Evolutionary conservation across 2,329 filamentous ascomycete species (phyloP), one percentile per base, ranked within the genome.

Genomic region (Botrytis medusae): DNA sequence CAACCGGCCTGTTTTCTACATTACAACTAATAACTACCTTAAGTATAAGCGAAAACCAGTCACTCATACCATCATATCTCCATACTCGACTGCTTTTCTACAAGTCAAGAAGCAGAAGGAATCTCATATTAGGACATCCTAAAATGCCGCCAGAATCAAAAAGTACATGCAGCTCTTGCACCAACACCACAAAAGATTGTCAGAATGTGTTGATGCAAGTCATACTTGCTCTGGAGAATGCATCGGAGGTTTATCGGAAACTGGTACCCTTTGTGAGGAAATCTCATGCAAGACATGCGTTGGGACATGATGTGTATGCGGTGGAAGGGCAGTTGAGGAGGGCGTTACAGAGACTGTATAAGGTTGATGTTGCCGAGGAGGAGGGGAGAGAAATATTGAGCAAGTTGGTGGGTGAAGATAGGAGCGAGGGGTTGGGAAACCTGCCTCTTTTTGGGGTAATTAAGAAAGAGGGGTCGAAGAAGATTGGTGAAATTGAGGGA

Each of bases 131-230:
- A 12, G 32, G 1, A 46, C 6, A 1, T 10, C n/a, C 62, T 20
- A 48, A 65, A 2, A 71, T 71, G 69, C 69, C 69, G 40, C 69
- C 69, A 71, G 32, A 61, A 42, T 34, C 22, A 14, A 25, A 20
- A 44, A 68, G 34, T 46, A 37, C n/a, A 16, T 71, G 69, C 60
- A 22, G 4, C 10, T 54, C 69, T 29, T 71, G 69, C 40, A 37
- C 5, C 25, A 44, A 64, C 16, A 65, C 57, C 16, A 37, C 32
- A 32, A 51, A 9, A 25, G 6, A 69, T 3, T 44, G 48, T 18
- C 67, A 59, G 10, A 59, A 40, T 37, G 54, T 71, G 0, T 37
- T 71, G 1, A 32, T 18, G 22, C 69, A 71, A 44, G 48, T 54
- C 12, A 65, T 51, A 51, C 34, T 64, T 20, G 48, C 69, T 10